These are phyloP conservation scores for Orobanche coerulescens DNA, from an alignment of 257 asterid species.

Conservation along the genomic window DNA sequence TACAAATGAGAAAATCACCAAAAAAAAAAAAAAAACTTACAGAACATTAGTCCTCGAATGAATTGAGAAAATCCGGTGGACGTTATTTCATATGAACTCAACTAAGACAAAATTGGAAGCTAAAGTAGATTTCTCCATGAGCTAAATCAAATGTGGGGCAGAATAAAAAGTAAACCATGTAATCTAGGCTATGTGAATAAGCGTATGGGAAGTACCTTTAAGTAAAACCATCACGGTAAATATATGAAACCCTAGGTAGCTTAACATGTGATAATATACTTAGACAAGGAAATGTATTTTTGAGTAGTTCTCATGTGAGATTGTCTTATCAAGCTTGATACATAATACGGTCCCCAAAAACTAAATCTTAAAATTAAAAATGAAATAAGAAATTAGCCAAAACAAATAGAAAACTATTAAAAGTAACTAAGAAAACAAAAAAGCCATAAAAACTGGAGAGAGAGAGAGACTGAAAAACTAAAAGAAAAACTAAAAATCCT, in stretches of 20 bases:
- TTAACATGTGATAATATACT: neutral
- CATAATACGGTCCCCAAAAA: too few species aligned
- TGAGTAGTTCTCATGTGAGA: too few species aligned
- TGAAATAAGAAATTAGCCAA: too few species aligned
- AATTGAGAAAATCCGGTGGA: neutral
- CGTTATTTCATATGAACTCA: neutral
- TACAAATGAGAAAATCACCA: constrained; percentile 11
- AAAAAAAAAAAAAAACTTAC: constrained; percentile 1
- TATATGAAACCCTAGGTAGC: neutral
- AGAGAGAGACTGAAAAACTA: too few species aligned
- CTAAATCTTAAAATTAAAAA: too few species aligned
- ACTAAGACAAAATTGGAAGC: neutral
- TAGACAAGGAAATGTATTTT: neutral
- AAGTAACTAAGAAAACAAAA: too few species aligned
- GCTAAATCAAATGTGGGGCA: neutral
- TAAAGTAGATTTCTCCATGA: neutral
- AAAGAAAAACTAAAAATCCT: too few species aligned
- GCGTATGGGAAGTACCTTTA: neutral
- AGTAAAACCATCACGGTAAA: neutral
- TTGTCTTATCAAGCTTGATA: too few species aligned
- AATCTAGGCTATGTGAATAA: neutral
- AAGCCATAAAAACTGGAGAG: too few species aligned
- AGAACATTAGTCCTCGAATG: constrained; percentile 2
- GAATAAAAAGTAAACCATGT: neutral
- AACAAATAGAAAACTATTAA: too few species aligned